Base-by-base conservation (phyloP, 768 basidiomycete genomes). In the Termitomyces sp. region DNA sequence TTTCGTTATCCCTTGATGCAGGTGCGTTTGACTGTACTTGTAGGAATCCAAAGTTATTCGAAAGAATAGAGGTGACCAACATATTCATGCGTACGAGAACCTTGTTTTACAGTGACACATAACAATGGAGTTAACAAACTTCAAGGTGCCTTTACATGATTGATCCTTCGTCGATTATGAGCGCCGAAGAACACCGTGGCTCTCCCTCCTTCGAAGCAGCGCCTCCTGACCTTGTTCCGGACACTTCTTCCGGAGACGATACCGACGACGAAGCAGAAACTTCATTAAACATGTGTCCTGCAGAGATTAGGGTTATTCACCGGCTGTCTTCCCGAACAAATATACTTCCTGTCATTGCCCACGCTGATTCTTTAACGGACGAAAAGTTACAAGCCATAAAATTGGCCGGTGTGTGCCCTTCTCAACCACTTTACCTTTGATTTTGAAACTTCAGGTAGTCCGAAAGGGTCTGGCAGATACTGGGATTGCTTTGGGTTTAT, bases 21-120 rank as follows among this genome's bases (percentile, higher is more conserved):
- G 47, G 53, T 38, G 52, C 48, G 44, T 55, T 41, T 62, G 24
- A 53, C 8, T 52, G 51, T 49, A 50, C 47, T 32, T 24, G 22
- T 54, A 92, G 91, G 91, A 94, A 77, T 89, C 88, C 55, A 94
- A 94, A 77, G 91, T 94, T 43, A 76, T 93, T 52, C 83, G 92
- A 62, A 83, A 91, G 69, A 90, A 83, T 73, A 92, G 88, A 74
- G 91, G 90, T 50, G 92, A 94, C 72, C 89, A 91, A 64, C 92
- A 94, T 64, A 86, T 94, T 64, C 92, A 94, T 72, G 72, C 93
- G 90, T 92, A 69, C 71, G 90, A 40, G 30, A 30, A 71, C 24
- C 8, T 61, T 56, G 24, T 51, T 46, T 22, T 49, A 13, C n/a
- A 50, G 30, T 49, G 18, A 14, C 20, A 13, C 20, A 43, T 43